Evolutionary conservation across 139 green algal species (phyloP).

Genomic region (Ettlia oleoabundans): DNA sequence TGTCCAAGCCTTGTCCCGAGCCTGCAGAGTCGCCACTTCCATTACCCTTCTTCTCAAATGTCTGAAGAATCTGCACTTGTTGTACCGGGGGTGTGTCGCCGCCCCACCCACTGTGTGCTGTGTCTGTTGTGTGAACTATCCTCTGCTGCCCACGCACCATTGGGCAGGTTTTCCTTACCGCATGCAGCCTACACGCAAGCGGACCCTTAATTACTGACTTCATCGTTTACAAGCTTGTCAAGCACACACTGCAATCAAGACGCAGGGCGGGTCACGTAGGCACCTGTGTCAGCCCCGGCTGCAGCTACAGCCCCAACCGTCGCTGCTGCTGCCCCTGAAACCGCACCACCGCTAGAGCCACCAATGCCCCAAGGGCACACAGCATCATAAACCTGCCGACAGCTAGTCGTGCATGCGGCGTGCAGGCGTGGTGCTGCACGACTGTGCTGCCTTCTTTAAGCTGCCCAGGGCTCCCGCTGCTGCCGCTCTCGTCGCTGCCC

Average conservation of each 20-base stretch:
- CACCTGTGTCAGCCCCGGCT: too few species aligned
- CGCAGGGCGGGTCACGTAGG: too few species aligned
- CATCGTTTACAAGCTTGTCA: not conserved
- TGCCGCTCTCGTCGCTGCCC: not conserved
- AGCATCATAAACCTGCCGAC: not conserved
- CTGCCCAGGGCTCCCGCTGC: too few species aligned
- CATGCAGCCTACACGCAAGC: not conserved
- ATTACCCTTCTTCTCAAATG: not conserved
- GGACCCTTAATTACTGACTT: not conserved
- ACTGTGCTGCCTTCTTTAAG: not conserved
- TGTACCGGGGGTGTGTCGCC: too few species aligned
- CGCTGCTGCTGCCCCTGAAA: constrained; percentile 1
- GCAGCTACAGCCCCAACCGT: not conserved
- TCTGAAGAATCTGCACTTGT: not conserved
- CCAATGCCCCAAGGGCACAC: not conserved
- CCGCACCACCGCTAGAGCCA: constrained; percentile 1
- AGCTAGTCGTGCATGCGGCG: not conserved
- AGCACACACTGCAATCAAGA: too few species aligned
- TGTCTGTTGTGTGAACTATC: not conserved
- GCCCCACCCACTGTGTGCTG: too few species aligned
- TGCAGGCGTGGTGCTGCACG: constrained; percentile 9
- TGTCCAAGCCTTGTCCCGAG: not conserved
- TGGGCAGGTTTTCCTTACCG: not conserved
- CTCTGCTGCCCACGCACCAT: not conserved
- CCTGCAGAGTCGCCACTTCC: not conserved